Percentiles rank a stretch among this genome's conserved stretches.
These are phyloP conservation scores for Mycena vitilis DNA, from an alignment of 768 basidiomycete genomes.

Conservation along the genomic window DNA sequence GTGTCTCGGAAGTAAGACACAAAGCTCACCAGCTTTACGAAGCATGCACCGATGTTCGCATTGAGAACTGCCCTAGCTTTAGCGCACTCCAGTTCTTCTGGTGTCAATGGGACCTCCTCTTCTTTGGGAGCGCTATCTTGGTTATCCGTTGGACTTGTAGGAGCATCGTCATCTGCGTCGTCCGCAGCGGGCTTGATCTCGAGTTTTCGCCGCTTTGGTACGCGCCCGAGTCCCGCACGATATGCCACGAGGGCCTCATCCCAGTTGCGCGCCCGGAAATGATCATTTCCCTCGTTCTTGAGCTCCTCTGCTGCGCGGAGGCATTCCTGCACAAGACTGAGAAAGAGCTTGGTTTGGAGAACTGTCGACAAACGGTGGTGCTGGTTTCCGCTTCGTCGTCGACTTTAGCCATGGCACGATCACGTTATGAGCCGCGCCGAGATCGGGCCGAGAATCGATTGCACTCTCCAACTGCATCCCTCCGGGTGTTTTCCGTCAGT, in stretches of 20 bases:
- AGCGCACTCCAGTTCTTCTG: conserved; percentile 57
- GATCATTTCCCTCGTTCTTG: conserved; percentile 81
- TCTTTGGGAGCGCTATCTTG: conserved; percentile 35
- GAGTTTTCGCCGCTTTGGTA: conserved; percentile 63
- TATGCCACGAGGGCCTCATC: conserved; percentile 79
- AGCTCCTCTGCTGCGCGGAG: conserved; percentile 67
- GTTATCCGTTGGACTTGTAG: conserved; percentile 38
- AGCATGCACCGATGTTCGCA: conserved; percentile 91
- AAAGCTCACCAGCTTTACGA: conserved; percentile 76
- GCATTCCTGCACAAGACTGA: conserved; percentile 48
- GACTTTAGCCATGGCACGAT: conserved; percentile 6
- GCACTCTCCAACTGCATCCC: too few species aligned
- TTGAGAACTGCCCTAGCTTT: conserved; percentile 79
- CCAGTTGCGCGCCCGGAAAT: conserved; percentile 76
- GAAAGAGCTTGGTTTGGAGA: not conserved
- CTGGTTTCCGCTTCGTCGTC: conserved; percentile 20
- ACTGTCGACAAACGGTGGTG: conserved; percentile 9
- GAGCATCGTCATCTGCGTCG: conserved; percentile 30
- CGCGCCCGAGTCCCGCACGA: conserved; percentile 69
- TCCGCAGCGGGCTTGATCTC: conserved; percentile 34
- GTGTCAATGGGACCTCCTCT: conserved; percentile 39
- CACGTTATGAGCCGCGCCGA: conserved; percentile 1
- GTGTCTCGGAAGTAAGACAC: conserved; percentile 15
- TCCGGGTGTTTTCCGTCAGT: too few species aligned
- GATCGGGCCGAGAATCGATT: too few species aligned